These are phyloP conservation scores for Lophiostoma macrostomum DNA, from an alignment of 495 filamentous ascomycete genomes.

Conservation along the genomic window DNA sequence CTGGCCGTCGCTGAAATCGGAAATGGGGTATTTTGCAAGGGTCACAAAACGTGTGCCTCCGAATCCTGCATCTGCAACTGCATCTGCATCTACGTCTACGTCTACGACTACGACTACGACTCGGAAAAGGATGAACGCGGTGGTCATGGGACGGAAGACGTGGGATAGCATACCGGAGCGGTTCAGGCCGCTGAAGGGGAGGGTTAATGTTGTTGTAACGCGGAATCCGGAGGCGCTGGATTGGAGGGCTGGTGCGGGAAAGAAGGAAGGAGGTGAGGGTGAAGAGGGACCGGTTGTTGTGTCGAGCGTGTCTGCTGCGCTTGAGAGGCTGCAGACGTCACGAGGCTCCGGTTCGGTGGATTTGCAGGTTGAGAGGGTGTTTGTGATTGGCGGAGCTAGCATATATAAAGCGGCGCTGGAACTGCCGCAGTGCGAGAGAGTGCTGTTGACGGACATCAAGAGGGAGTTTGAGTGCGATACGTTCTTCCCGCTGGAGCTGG, in stretches of 20 bases:
- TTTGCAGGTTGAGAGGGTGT: constrained; percentile 55
- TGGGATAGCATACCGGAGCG: constrained; percentile 78
- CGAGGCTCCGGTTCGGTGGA: too few species aligned
- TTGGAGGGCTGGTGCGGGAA: constrained; percentile 27
- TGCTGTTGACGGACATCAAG: constrained; percentile 63
- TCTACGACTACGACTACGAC: not conserved
- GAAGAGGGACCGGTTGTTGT: constrained; percentile 29
- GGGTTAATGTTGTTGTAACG: constrained; percentile 76
- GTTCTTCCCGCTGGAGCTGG: constrained; percentile 67
- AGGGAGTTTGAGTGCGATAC: constrained; percentile 82
- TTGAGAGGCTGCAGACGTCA: constrained; percentile 37
- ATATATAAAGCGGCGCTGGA: constrained; percentile 71
- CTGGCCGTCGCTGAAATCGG: constrained; percentile 80
- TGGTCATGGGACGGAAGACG: constrained; percentile 97
- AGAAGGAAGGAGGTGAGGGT: constrained; percentile 5
- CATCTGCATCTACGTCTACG: not conserved
- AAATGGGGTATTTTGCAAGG: constrained; percentile 93
- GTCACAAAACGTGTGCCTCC: constrained; percentile 66
- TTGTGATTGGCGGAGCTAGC: constrained; percentile 86
- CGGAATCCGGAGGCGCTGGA: constrained; percentile 41
- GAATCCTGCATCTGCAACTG: constrained; percentile 1
- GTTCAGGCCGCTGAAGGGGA: constrained; percentile 73
- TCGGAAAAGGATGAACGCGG: constrained; percentile 57
- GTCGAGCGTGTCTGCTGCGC: constrained; percentile 64
- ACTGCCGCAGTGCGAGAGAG: constrained; percentile 37